Evolutionary conservation across 371 early-diverging fungal genomes (phyloP), one percentile per base, ranked within the genome.

Genomic region (Batrachochytrium dendrobatidis): DNA sequence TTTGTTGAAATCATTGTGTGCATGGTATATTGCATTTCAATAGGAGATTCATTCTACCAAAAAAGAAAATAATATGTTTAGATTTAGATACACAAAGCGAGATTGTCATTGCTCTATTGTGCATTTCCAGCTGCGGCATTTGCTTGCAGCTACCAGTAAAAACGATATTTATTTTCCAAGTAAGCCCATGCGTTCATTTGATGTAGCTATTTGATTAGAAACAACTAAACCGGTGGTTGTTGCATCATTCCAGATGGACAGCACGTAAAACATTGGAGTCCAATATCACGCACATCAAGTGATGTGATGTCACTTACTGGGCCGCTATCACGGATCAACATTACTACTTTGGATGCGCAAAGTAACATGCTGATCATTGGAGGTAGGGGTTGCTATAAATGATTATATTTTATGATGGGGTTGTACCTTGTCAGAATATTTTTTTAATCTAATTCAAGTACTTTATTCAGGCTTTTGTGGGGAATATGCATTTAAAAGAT

Each of bases 71-170:
- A 39, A 26, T 0, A 69, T 70, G 30, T 83, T 69, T 56, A 18
- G 29, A n/a, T 80, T 81, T 48, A 48, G 64, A 6, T 72, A 70
- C 60, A 68, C 80, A 8, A 66, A 45, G 20, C 56, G 71, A 22
- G 52, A 39, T 15, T 55, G 46, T 48, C 67, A 69, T 31, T 70
- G 75, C 61, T 61, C 71, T 26, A 61, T 74, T 46, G 66, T 60
- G 50, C 89, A 91, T 58, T 86, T 89, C 50, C 90, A 90, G 69
- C 77, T 90, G 28, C 78, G 91, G 33, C 84, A 91, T 61, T 67
- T 89, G 35, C 60, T 91, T 12, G 83, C 78, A 70, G 82, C 87
- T 0, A 84, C 89, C 1, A 83, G 75, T 65, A 84, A 83, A 53
- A 84, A 88, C 65, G 81, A 83, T 52, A 74, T 88, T 8, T 87